These are phyloP conservation scores for Camptophora hylomeconis DNA, from an alignment of 2,329 filamentous ascomycete species.

Conservation along the genomic window DNA sequence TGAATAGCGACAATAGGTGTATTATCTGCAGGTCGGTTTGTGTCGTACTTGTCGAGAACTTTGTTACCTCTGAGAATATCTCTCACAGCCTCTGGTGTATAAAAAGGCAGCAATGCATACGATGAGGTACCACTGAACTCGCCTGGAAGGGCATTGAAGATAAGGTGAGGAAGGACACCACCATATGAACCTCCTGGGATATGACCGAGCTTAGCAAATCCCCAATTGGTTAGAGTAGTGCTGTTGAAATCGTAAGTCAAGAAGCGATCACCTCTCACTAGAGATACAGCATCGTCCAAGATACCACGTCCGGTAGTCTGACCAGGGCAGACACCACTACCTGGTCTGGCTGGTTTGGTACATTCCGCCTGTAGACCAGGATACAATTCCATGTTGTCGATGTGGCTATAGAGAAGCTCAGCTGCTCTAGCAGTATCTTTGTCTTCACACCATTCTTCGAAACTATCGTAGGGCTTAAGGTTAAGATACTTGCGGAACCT, in stretches of 20 bases:
- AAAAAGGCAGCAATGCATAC: constrained; percentile 38
- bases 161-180: constrained; percentile 30
- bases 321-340: constrained; percentile 33
- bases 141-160: constrained; percentile 35
- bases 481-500: constrained; percentile 26
- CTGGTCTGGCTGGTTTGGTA: constrained; percentile 36
- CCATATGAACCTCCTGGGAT: constrained; percentile 30
- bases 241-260: constrained; percentile 37
- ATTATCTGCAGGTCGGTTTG: constrained; percentile 28
- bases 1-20: constrained; percentile 34
- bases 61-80: constrained; percentile 36
- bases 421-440: constrained; percentile 24
- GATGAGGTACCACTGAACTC: constrained; percentile 36
- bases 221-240: constrained; percentile 38
- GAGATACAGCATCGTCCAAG: constrained; percentile 35
- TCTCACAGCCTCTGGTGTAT: constrained; percentile 35
- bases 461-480: constrained; percentile 23
- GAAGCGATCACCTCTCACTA: constrained; percentile 34
- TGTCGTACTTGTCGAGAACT: constrained; percentile 33
- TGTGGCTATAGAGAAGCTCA: constrained; percentile 29
- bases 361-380: constrained; percentile 39
- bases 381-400: constrained; percentile 37
- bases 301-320: constrained; percentile 35
- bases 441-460: constrained; percentile 24
- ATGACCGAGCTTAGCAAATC: constrained; percentile 30